phyloP scores from a whole-genome alignment of 805 yeast genomes.

The Limtongia smithiae region DNA sequence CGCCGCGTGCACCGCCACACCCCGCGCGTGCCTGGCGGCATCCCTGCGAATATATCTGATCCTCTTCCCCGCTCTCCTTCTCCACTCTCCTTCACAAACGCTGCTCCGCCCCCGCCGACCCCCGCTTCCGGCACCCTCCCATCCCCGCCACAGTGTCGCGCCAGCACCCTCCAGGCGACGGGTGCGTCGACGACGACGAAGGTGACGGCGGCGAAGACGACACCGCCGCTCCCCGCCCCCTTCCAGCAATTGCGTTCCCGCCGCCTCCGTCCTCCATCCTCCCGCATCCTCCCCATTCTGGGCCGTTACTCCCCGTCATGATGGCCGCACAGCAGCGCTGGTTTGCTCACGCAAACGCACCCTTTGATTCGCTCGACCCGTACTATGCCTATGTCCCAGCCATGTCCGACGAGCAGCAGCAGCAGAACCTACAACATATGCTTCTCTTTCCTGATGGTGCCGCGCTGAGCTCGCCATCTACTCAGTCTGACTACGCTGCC shows the following conservation, averaged over 20 bases:
- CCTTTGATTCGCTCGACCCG: no score
- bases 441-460: not conserved
- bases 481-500: not conserved
- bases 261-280: no score
- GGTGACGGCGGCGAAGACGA: not conserved
- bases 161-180: constrained; percentile 12
- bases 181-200: no score
- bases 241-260: no score
- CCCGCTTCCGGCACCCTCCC: not conserved
- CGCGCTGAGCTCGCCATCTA: not conserved
- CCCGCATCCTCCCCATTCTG: no score
- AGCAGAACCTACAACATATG: constrained; percentile 5
- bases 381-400: no score
- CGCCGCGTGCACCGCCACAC: not conserved
- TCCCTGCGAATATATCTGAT: not conserved
- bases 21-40: not conserved
- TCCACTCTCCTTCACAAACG: not conserved
- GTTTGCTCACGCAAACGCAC: no score
- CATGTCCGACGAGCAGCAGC: no score
- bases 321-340: no score
- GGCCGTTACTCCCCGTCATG: no score
- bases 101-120: no score
- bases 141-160: constrained; percentile 3
- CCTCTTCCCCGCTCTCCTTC: not conserved
- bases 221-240: not conserved